Conservation (phyloP, 2,329 filamentous ascomycete species). For the Microsporum ferrugineum region DNA sequence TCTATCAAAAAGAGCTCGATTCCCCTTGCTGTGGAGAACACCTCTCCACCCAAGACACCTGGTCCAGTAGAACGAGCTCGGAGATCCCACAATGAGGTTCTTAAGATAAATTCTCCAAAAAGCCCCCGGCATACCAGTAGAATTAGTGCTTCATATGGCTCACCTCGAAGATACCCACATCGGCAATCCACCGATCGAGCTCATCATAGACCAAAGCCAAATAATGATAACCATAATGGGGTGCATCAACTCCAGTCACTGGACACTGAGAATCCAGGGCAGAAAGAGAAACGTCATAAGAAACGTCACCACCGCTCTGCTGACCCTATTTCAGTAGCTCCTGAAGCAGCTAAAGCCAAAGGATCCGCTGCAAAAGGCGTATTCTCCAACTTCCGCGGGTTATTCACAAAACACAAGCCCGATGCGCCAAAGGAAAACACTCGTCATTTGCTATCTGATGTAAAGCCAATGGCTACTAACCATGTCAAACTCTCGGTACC, state of each 20-base stretch:
- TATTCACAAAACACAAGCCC: conserved; percentile 14
- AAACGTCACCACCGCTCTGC: not conserved
- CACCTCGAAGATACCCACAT: conserved; percentile 5
- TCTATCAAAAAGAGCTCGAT: not conserved
- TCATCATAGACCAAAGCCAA: conserved; percentile 7
- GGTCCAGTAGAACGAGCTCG: not conserved
- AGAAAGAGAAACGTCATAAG: conserved; percentile 1
- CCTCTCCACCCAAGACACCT: not conserved
- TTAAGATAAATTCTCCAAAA: conserved; percentile 4
- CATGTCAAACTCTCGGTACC: not conserved
- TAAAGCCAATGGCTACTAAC: not conserved
- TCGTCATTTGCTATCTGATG: not conserved
- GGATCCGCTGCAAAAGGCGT: conserved; percentile 9
- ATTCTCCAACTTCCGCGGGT: conserved; percentile 15
- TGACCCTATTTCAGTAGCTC: not conserved
- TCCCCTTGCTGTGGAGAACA: not conserved
- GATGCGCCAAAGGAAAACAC: conserved; percentile 5
- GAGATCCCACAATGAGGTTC: not conserved
- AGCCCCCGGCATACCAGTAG: not conserved
- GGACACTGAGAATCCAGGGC: not conserved
- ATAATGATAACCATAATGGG: not conserved
- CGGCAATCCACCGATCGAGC: conserved; percentile 5
- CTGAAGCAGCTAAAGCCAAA: conserved; percentile 4
- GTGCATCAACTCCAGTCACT: not conserved
- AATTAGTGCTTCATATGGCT: conserved; percentile 6